These are phyloP conservation scores for Piloderma croceum DNA, from an alignment of 768 basidiomycete species.

Conservation along the genomic window DNA sequence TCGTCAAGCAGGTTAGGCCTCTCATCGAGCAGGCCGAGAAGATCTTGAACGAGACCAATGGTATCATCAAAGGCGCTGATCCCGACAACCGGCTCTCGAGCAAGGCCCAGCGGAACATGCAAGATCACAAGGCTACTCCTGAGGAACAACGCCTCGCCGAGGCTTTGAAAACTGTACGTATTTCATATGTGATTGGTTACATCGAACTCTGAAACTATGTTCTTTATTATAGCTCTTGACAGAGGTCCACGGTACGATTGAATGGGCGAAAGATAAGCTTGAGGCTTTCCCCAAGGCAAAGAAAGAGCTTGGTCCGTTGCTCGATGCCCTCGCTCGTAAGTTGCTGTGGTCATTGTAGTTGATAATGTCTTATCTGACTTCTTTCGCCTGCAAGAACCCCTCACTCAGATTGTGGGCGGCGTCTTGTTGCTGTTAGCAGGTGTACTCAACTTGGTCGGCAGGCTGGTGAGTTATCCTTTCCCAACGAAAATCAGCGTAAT, in stretches of 20 bases:
- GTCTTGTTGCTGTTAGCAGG: slow-evolving; percentile 31
- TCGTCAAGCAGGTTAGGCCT: slow-evolving; percentile 32
- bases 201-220: no score
- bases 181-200: no score
- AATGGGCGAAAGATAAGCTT: slow-evolving; percentile 34
- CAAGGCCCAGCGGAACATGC: slow-evolving; percentile 29
- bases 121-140: slow-evolving; percentile 32
- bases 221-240: slow-evolving; percentile 23
- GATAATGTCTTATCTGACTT: background rate
- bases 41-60: slow-evolving; percentile 34
- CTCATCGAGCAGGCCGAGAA: slow-evolving; percentile 34
- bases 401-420: slow-evolving; percentile 35
- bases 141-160: slow-evolving; percentile 36
- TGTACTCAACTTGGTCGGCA: slow-evolving; percentile 32
- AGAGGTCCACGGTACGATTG: slow-evolving; percentile 33
- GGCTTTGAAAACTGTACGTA: slow-evolving; percentile 30
- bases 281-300: slow-evolving; percentile 35
- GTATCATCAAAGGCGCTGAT: slow-evolving; percentile 31
- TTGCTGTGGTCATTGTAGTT: background rate
- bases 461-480: slow-evolving; percentile 9
- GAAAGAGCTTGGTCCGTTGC: slow-evolving; percentile 31
- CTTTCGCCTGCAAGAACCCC: slow-evolving; percentile 19
- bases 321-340: slow-evolving; percentile 33
- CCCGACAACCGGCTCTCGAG: slow-evolving; percentile 31
- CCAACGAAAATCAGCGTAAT: background rate